Percentiles rank a stretch among this genome's conserved stretches.
Evolutionary conservation across 345 rosid species (phyloP).

Genomic region (Pistacia integerrima): DNA sequence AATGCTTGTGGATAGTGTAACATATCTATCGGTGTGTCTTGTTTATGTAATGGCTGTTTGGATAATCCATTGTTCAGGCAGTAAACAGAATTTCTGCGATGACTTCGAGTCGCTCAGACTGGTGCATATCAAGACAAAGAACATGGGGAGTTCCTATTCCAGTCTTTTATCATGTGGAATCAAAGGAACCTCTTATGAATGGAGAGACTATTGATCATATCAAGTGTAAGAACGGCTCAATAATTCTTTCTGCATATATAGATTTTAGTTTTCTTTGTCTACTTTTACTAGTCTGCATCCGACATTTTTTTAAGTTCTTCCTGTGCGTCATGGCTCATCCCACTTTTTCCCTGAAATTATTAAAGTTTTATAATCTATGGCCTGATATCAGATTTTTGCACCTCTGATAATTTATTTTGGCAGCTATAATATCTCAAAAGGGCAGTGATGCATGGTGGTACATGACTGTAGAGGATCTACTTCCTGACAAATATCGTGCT

Average conservation of each 20-base stretch:
- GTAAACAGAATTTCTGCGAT: conserved; percentile 87
- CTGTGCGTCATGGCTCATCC: not conserved
- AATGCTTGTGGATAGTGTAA: not conserved
- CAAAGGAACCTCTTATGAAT: conserved; percentile 91
- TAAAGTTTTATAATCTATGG: not conserved
- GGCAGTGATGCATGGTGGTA: conserved; percentile 99
- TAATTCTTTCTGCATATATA: not conserved
- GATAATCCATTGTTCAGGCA: conserved; percentile 46
- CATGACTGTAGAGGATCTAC: conserved; percentile 82
- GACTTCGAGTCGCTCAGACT: conserved; percentile 92
- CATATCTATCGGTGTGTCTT: conserved; percentile 5
- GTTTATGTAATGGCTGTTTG: conserved; percentile 22
- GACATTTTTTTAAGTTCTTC: conserved; percentile 9
- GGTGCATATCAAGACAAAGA: conserved; percentile 98
- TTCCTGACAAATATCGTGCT: conserved; percentile 73
- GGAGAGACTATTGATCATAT: conserved; percentile 82
- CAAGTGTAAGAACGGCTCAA: conserved; percentile 56
- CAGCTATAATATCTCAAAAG: conserved; percentile 76
- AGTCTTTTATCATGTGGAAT: conserved; percentile 72
- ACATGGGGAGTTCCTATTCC: conserved; percentile 98
- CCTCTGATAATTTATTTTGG: conserved; percentile 26
- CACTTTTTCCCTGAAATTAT: not conserved
- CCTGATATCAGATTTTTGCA: conserved; percentile 2
- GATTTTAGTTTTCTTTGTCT: not conserved
- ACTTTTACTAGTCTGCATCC: not conserved